phyloP scores from a whole-genome alignment of 768 basidiomycete species.

The Lactarius sanguifluus region DNA sequence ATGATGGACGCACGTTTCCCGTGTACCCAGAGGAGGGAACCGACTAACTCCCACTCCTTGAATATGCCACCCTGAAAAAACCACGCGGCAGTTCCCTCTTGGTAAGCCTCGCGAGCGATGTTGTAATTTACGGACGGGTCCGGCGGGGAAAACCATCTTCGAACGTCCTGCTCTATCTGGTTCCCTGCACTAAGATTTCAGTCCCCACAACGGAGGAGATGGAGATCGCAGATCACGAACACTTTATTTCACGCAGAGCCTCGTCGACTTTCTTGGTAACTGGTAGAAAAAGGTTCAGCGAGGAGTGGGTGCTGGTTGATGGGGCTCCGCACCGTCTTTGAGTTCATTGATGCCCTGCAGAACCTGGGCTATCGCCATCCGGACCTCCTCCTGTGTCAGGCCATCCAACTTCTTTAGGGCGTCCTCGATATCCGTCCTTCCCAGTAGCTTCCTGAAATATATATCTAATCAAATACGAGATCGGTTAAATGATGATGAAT shows the following conservation, averaged over 20 bases:
- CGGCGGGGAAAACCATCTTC: not conserved
- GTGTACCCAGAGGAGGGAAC: not conserved
- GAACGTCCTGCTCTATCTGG: not conserved
- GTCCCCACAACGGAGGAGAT: not conserved
- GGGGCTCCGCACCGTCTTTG: not conserved
- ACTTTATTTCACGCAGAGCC: not conserved
- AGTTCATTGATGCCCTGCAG: not conserved
- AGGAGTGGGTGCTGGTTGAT: not conserved
- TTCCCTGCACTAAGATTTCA: not conserved
- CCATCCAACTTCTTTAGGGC: too few species aligned
- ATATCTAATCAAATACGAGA: not conserved
- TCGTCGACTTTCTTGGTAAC: rapidly evolving
- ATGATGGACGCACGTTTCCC: not conserved
- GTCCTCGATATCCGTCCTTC: too few species aligned
- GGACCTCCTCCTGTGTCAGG: not conserved
- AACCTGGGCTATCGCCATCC: not conserved
- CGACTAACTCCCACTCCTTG: not conserved
- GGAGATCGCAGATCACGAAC: not conserved
- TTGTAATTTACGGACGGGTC: not conserved
- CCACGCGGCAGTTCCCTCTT: not conserved
- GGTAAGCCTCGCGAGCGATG: not conserved
- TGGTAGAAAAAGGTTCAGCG: not conserved
- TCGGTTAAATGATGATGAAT: not conserved
- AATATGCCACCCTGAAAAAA: not conserved
- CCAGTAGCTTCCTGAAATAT: too few species aligned